These are phyloP conservation scores for Castanospermum australe DNA, from an alignment of 306 rosid species.

Conservation along the genomic window DNA sequence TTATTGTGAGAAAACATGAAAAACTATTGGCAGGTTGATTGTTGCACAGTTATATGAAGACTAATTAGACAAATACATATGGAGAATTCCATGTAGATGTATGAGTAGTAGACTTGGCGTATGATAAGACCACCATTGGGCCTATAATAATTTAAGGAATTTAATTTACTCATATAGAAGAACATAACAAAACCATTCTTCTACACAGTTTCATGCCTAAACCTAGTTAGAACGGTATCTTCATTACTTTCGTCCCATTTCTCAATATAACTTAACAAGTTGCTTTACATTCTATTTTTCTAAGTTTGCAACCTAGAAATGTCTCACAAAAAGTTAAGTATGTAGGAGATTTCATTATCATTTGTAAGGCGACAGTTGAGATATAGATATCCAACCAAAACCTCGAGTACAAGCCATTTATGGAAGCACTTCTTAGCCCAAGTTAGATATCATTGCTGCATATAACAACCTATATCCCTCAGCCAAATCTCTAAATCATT, in stretches of 20 bases:
- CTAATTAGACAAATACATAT: neutral
- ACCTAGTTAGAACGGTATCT: neutral
- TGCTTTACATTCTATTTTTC: neutral
- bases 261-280: neutral
- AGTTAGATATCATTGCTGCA: neutral
- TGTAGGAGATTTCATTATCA: neutral
- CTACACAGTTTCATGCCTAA: neutral
- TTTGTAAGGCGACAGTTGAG: neutral
- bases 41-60: neutral
- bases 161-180: neutral
- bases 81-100: neutral
- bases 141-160: neutral
- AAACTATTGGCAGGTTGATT: neutral
- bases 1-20: conserved; percentile 19
- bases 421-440: neutral
- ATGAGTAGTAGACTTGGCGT: neutral
- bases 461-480: neutral
- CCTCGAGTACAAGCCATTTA: neutral
- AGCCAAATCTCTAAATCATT: conserved; percentile 6
- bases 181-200: neutral
- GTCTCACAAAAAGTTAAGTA: neutral
- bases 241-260: neutral
- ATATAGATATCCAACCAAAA: neutral
- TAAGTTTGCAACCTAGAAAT: neutral
- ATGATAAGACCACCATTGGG: neutral